Base-by-base conservation (phyloP, 2,329 filamentous ascomycete species). In the Nemania serpens region DNA sequence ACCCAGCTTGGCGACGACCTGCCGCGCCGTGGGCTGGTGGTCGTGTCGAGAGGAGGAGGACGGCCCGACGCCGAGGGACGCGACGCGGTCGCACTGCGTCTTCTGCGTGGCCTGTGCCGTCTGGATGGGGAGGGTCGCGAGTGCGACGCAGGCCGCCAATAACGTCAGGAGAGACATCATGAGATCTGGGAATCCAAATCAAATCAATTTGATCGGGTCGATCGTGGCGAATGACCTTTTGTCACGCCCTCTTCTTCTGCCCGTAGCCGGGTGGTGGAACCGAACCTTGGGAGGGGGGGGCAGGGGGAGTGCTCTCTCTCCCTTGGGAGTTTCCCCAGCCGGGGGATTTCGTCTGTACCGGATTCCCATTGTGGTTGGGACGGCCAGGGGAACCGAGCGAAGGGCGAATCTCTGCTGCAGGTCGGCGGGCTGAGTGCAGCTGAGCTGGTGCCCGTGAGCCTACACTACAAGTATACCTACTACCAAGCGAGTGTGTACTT, bases 1-100 rank as follows among this genome's bases (percentile, higher is more conserved):
- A 11, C 75, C 73, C 2, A 84, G 76, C 53, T 74, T 65, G 11
- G 73, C 67, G 47, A 84, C 76, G 54, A 84, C 70, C 20, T 82
- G 76, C 46, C 79, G 68, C 0, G 79, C 78, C 13, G 76, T 73
- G 65, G 15, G 25, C 10, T 39, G n/a, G 4, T 18, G 25, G 25
- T 29, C 25, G 7, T 29, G 25, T 3, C 25, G 25, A 5, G 39
- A 18, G 39, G 39, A 41, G 15, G 13, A n/a, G 39, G 39, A 18
- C 7, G n/a, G n/a, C n/a, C n/a, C n/a, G 39, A 41, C 15, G 39
- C 15, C 17, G 39, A 9, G 12, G 39, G 15, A 41, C 15, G 39
- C 3, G 47, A 20, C n/a, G 11, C 20, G 12, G 50, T 17, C 22
- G 43, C 57, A 45, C 47, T 41, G 42, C 20, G 48, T 54, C 18